Percentiles rank a stretch among this genome's conserved stretches.
Conservation (phyloP, 1,284 basidiomycete species). For the Rhodofomes roseus region DNA sequence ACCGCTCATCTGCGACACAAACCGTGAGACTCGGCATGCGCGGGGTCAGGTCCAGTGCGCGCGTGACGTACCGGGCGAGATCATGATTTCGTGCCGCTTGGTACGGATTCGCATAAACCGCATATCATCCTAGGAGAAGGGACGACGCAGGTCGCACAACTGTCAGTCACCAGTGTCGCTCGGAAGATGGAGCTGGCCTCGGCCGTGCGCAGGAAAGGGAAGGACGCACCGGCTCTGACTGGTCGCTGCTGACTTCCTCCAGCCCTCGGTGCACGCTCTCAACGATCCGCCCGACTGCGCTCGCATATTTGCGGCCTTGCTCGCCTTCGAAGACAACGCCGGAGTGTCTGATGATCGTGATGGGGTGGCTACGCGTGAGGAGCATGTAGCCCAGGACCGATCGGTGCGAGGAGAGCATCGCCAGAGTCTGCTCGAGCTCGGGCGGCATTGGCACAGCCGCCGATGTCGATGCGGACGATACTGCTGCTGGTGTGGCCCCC, state of each 20-base stretch:
- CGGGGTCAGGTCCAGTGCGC: not conserved
- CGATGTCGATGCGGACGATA: conserved; percentile 5
- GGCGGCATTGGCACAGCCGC: conserved; percentile 48
- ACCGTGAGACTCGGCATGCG: not conserved
- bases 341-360: conserved; percentile 75
- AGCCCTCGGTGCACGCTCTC: conserved; percentile 71
- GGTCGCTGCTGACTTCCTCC: conserved; percentile 62
- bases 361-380: conserved; percentile 62
- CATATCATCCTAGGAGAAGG: conserved; percentile 67
- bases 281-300: conserved; percentile 75
- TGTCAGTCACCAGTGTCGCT: not conserved
- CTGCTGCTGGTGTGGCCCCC: not conserved
- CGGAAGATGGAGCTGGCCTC: not conserved
- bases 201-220: not conserved
- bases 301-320: conserved; percentile 76
- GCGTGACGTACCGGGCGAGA: conserved; percentile 75
- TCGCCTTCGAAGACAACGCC: conserved; percentile 89
- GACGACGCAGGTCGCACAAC: not conserved
- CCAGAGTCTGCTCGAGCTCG: conserved; percentile 74
- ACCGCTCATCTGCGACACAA: conserved; percentile 63
- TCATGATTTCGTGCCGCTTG: conserved; percentile 89
- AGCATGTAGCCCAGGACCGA: conserved; percentile 88
- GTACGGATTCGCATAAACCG: conserved; percentile 89
- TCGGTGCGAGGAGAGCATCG: conserved; percentile 74
- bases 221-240: conserved; percentile 47